These are phyloP conservation scores for Diaporthe ampelina DNA, from an alignment of 2,329 filamentous ascomycete genomes.

Conservation along the genomic window DNA sequence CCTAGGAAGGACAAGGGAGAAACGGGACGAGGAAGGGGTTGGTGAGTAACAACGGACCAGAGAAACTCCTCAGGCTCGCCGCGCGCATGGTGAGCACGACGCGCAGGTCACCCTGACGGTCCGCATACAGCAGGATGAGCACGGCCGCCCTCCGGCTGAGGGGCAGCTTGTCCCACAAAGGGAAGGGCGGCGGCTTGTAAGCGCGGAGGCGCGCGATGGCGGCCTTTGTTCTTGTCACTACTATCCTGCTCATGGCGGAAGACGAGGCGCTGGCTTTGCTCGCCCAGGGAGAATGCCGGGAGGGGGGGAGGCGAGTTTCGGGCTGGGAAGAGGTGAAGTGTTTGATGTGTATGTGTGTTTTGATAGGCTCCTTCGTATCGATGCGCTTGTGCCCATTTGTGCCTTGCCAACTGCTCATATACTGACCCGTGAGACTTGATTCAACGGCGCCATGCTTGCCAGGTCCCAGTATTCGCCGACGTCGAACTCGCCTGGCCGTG, in stretches of 20 bases:
- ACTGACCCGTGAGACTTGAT: slow-evolving; percentile 67
- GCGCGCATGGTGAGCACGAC: slow-evolving; percentile 79
- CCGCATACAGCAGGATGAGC: slow-evolving; percentile 88
- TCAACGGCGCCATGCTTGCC: slow-evolving; percentile 69
- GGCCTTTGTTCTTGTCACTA: slow-evolving; percentile 59
- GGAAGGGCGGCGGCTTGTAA: slow-evolving; percentile 72
- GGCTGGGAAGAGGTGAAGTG: neutral
- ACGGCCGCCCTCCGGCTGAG: slow-evolving; percentile 84
- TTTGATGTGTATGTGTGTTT: neutral
- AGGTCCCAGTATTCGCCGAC: slow-evolving; percentile 70
- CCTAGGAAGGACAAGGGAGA: neutral
- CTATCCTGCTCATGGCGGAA: slow-evolving; percentile 44
- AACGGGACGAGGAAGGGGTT: neutral
- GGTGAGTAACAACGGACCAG: slow-evolving; percentile 58
- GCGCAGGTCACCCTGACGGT: slow-evolving; percentile 82
- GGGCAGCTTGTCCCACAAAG: slow-evolving; percentile 73
- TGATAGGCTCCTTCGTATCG: neutral
- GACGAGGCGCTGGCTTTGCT: slow-evolving; percentile 40
- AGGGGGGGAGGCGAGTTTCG: neutral
- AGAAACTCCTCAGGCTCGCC: slow-evolving; percentile 74
- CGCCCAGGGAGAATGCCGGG: too few species aligned
- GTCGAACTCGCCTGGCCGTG: slow-evolving; percentile 43
- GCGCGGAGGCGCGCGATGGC: slow-evolving; percentile 72
- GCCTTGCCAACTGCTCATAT: slow-evolving; percentile 33
- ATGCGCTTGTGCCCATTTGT: neutral